A percentile compares a stretch with the other conserved stretches of the same genome.
Conservation (phyloP, 2,329 filamentous ascomycete species). For the Furcasterigmium sp. region DNA sequence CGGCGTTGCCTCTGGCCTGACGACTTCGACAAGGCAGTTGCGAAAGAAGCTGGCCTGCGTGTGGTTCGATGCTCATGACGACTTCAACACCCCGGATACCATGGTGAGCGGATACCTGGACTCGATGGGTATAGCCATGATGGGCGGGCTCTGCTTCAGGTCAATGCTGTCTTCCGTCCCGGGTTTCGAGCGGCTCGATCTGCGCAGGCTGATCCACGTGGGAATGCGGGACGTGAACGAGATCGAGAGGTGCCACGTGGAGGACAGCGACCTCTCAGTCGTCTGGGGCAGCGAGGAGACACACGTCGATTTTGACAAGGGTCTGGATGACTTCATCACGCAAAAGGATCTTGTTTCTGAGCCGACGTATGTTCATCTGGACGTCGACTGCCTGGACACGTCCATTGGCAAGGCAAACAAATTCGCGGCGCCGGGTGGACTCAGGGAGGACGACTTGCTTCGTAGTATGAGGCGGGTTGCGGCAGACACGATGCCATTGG, state of each 20-base stretch:
- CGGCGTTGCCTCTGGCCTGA: conserved; percentile 28
- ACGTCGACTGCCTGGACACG: conserved; percentile 27
- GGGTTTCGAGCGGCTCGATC: conserved; percentile 13
- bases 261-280: conserved; percentile 20
- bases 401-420: conserved; percentile 27
- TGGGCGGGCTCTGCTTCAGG: conserved; percentile 18
- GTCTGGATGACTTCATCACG: conserved; percentile 7
- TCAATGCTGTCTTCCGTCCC: conserved; percentile 9
- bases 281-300: conserved; percentile 19
- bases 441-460: conserved; percentile 19
- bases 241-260: conserved; percentile 22
- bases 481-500: conserved; percentile 10
- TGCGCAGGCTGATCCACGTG: conserved; percentile 14
- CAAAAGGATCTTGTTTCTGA: conserved; percentile 5
- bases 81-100: conserved; percentile 24
- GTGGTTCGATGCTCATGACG: conserved; percentile 38
- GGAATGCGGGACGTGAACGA: conserved; percentile 22
- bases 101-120: conserved; percentile 19
- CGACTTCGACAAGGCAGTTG: neutral
- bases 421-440: conserved; percentile 25
- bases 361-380: conserved; percentile 25
- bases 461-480: conserved; percentile 14
- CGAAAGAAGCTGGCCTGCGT: conserved; percentile 1
- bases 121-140: conserved; percentile 20
- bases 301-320: conserved; percentile 7